Evolutionary conservation across 495 filamentous ascomycete species (phyloP).

Genomic region (Penicillium paxilli): DNA sequence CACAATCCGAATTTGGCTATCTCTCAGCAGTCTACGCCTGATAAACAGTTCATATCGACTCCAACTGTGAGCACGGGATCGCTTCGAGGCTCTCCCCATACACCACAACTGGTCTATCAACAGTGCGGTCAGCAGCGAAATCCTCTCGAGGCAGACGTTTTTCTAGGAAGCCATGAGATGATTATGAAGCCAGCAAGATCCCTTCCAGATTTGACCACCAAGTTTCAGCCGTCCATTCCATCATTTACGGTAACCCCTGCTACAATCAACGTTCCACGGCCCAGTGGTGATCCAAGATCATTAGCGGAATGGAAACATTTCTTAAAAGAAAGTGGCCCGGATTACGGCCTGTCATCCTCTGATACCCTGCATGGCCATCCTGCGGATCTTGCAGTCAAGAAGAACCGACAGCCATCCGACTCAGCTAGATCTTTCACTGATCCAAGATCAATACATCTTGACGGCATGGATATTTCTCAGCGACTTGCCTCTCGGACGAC

Average conservation of each 20-base stretch:
- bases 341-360: slow-evolving; percentile 14
- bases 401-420: slow-evolving; percentile 21
- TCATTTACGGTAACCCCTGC: neutral
- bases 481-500: slow-evolving; percentile 26
- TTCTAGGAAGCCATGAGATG: neutral
- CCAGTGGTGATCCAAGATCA: slow-evolving; percentile 3
- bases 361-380: slow-evolving; percentile 19
- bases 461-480: slow-evolving; percentile 34
- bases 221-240: neutral
- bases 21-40: slow-evolving; percentile 8
- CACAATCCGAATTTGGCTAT: neutral
- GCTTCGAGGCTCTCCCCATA: neutral
- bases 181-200: slow-evolving; percentile 11
- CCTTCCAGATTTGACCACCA: slow-evolving; percentile 8
- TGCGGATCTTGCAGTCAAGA: slow-evolving; percentile 25
- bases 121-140: neutral
- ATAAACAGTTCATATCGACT: slow-evolving; percentile 17
- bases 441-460: slow-evolving; percentile 28
- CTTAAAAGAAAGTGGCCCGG: slow-evolving; percentile 6
- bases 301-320: slow-evolving; percentile 15
- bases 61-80: slow-evolving; percentile 9
- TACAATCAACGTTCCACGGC: neutral
- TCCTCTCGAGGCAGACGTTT: neutral
- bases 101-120: neutral
- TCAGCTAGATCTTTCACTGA: slow-evolving; percentile 16